phyloP scores from a whole-genome alignment of 2,329 filamentous ascomycete species.

The Xylaria sp. region DNA sequence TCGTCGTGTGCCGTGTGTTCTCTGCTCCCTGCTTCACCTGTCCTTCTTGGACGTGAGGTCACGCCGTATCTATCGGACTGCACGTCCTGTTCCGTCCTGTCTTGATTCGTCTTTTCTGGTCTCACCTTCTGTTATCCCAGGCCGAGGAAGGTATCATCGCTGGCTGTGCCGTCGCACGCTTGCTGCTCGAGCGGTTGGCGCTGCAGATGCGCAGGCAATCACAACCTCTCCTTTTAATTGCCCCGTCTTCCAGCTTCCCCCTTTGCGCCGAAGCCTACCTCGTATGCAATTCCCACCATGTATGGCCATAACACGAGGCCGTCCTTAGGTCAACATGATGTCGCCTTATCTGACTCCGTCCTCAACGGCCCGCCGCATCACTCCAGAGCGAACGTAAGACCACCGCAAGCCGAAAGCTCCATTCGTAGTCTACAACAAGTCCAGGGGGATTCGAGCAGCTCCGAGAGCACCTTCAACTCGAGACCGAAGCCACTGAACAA shows the following conservation, averaged over 20 bases:
- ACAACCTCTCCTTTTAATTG: slow-evolving; percentile 11
- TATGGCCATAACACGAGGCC: slow-evolving; percentile 26
- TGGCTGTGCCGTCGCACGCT: not conserved
- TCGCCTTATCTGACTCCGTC: slow-evolving; percentile 21
- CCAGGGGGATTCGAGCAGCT: slow-evolving; percentile 40
- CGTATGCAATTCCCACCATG: slow-evolving; percentile 19
- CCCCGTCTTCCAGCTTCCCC: slow-evolving; percentile 15
- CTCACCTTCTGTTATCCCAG: not conserved
- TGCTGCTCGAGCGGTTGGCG: not conserved
- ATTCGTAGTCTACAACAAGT: slow-evolving; percentile 19
- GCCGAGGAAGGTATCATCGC: not conserved
- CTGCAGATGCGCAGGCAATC: slow-evolving; percentile 16
- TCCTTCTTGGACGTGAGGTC: not conserved
- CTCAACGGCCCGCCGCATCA: slow-evolving; percentile 21
- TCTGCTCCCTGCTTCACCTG: not conserved
- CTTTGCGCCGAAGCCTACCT: slow-evolving; percentile 5
- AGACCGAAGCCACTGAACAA: slow-evolving; percentile 26
- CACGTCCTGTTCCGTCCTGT: not conserved
- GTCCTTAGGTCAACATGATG: slow-evolving; percentile 28
- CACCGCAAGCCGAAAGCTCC: slow-evolving; percentile 24
- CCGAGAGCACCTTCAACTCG: slow-evolving; percentile 30
- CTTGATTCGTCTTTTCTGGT: not conserved
- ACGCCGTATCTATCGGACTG: slow-evolving; percentile 1
- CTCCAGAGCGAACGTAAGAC: slow-evolving; percentile 26
- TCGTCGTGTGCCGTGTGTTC: not conserved